phyloP scores from a whole-genome alignment of 2,329 filamentous ascomycete genomes.

The Aspergillus intermedius region DNA sequence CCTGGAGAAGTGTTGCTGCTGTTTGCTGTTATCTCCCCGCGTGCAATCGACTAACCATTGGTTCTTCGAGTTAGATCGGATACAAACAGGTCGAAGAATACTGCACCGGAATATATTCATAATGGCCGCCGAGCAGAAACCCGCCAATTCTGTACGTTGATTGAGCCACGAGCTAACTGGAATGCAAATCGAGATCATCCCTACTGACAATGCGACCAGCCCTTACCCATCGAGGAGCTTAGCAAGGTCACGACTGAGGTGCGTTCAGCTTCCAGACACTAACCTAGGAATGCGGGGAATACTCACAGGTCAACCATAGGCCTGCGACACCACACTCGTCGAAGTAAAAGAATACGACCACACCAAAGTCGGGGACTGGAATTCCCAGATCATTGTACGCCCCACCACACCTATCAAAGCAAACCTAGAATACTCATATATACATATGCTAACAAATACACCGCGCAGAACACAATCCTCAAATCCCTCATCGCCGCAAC shows the following conservation, averaged over 20 bases:
- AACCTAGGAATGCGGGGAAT: background rate
- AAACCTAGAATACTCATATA: background rate
- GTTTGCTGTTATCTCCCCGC: too few relatives aligned
- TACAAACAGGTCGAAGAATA: too few relatives aligned
- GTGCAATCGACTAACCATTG: too few relatives aligned
- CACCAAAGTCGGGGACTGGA: conserved; percentile 77
- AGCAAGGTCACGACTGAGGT: conserved; percentile 83
- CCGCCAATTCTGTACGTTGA: conserved; percentile 21
- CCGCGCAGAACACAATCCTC: conserved; percentile 32
- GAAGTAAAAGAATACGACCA: conserved; percentile 79
- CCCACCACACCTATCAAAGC: background rate
- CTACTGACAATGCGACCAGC: conserved; percentile 43
- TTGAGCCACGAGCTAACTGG: too few relatives aligned
- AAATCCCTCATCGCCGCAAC: conserved; percentile 38
- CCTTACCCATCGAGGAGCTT: conserved; percentile 67
- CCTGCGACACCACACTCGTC: conserved; percentile 72
- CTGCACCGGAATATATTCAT: conserved; percentile 4
- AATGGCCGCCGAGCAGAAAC: conserved; percentile 27
- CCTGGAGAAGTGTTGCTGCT: too few relatives aligned
- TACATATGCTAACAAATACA: background rate
- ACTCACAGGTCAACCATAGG: conserved; percentile 45
- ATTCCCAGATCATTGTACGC: conserved; percentile 83
- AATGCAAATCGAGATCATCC: background rate
- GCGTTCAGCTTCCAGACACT: conserved; percentile 29
- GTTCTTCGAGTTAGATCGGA: too few relatives aligned